Evolutionary conservation across 345 rosid species (phyloP), one percentile per base, ranked within the genome.

Genomic region (Hevea brasiliensis): DNA sequence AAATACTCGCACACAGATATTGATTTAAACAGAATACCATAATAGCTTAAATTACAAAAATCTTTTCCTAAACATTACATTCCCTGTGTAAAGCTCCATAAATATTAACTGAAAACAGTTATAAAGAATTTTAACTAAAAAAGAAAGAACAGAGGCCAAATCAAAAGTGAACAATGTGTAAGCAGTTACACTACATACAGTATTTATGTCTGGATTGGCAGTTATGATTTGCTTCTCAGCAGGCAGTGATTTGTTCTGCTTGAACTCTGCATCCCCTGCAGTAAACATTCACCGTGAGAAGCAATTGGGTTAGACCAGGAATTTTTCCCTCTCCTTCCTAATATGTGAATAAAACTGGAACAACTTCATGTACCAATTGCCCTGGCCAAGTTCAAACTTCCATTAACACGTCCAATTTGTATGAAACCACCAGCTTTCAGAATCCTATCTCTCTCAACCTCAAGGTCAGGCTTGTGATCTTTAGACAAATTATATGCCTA

Each of bases 381-480:
- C 81, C 99, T 86, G 56, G 99, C 87, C 73, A 95, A 92, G 84
- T 95, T 95, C 80, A 95, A 87, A 81, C 93, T 87, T 77, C 98
- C 99, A 81, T 95, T 93, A 67, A 95, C 90, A 60, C 98, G 80
- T 27, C 98, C 98, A 26, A 93, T 92, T 41, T 91, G 98, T 65
- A 95, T 92, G 79, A 88, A 95, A 35, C 98, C 99, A 77, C 99
- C 97, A 53, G 98, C 98, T 87, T 91, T 92, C 57, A 89, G 59
- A 71, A 95, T 95, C 86, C 99, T 87, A 53, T 91, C 96, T 77
- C 83, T 95, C 80, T 95, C 99, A 67, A 78, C 83, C 79, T 89
- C 99, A 73, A 91, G 95, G 69, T 92, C 97, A 72, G 99, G 99
- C 76, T 95, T 95, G 83, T 95, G 99, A 81, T 93, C 99, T 84